phyloP scores from a whole-genome alignment of 805 yeast genomes.

The Suhomyces kilbournensis region DNA sequence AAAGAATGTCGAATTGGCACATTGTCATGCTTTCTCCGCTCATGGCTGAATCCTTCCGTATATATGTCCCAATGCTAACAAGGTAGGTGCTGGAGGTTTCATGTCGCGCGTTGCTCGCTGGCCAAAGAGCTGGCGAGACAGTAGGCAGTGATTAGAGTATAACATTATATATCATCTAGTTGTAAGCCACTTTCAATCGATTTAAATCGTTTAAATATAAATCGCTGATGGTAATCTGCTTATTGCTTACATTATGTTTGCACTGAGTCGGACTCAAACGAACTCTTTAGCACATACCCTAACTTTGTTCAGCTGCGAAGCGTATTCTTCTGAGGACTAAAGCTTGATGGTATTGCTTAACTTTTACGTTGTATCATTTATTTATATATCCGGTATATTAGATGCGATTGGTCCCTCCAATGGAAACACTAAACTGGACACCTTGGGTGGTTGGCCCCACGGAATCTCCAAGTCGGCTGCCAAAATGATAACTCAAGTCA shows the following conservation, averaged over 20 bases:
- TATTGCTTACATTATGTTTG: no score
- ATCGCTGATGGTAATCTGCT: no score
- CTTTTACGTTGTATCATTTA: no score
- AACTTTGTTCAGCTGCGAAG: no score
- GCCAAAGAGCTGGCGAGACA: background rate
- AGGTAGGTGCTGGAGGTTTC: background rate
- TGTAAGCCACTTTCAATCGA: background rate
- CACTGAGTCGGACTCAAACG: no score
- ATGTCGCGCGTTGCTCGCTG: background rate
- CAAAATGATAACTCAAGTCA: conserved; percentile 38
- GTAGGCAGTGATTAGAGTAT: background rate
- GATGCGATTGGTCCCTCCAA: conserved; percentile 35
- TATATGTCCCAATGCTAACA: background rate
- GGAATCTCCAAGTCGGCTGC: conserved; percentile 20
- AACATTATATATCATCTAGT: background rate
- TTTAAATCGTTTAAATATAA: no score
- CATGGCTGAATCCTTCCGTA: background rate
- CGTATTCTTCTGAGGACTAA: no score
- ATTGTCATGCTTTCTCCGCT: background rate
- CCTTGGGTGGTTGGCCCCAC: conserved; percentile 16
- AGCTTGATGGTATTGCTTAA: no score
- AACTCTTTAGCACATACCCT: no score
- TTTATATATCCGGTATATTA: background rate
- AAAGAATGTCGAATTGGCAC: background rate
- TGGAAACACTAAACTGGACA: conserved; percentile 34